Evolutionary conservation across 2,329 filamentous ascomycete genomes (phyloP).

Genomic region (Colletotrichum tofieldiae): DNA sequence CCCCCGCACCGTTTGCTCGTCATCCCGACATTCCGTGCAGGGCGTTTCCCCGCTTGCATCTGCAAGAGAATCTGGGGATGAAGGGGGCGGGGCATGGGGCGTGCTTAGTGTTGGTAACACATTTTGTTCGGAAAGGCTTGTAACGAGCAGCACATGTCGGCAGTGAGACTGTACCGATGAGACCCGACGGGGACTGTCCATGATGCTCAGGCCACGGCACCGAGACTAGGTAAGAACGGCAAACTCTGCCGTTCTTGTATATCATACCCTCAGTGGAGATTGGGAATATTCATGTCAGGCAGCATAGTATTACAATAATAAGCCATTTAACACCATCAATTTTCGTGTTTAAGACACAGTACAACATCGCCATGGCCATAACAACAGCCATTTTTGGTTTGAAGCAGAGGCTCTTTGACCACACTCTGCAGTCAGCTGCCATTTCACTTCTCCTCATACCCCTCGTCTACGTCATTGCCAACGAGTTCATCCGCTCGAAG

Average conservation of each 20-base stretch:
- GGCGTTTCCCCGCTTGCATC: not conserved
- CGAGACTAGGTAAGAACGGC: not conserved
- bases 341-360: not conserved
- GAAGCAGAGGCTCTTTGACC: conserved; percentile 43
- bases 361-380: conserved; percentile 48
- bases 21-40: conserved; percentile 33
- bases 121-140: conserved; percentile 19
- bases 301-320: not conserved
- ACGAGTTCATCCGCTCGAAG: conserved; percentile 63
- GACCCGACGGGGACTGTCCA: conserved; percentile 16
- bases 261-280: not conserved
- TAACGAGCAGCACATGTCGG: not conserved
- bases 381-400: conserved; percentile 46
- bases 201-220: not conserved
- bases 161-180: conserved; percentile 14
- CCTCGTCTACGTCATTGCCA: conserved; percentile 62
- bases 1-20: not conserved
- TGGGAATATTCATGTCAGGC: too few relatives aligned
- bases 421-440: conserved; percentile 44
- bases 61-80: conserved; percentile 24
- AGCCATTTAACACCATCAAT: not conserved
- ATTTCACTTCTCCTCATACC: conserved; percentile 47
- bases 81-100: not conserved
- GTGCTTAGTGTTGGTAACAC: not conserved
- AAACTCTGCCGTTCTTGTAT: not conserved